Evolutionary conservation across 1,284 basidiomycete species (phyloP).

Genomic region (Rhodotorula sp.): DNA sequence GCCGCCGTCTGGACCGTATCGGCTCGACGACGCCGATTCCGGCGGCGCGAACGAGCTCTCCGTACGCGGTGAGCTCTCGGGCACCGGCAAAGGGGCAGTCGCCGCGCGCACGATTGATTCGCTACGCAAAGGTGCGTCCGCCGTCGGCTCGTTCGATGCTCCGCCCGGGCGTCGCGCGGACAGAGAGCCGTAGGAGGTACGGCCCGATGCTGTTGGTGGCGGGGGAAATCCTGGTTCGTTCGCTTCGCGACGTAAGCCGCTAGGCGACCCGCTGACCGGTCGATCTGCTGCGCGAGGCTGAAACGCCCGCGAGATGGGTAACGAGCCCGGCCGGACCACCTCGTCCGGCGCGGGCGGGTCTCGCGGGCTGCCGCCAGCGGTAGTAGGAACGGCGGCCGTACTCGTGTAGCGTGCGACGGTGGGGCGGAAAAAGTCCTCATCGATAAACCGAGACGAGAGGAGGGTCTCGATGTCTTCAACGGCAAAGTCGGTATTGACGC

Average conservation of each 20-base stretch:
- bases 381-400: not conserved
- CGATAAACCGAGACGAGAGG: slow-evolving; percentile 44
- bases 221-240: not conserved
- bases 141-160: not conserved
- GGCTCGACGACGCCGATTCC: not conserved
- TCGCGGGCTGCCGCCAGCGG: not conserved
- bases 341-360: not conserved
- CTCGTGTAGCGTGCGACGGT: slow-evolving; percentile 30
- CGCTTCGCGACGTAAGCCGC: not conserved
- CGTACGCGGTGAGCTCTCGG: not conserved
- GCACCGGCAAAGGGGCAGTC: not conserved
- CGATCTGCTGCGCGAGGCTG: not conserved
- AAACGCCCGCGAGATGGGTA: slow-evolving; percentile 18
- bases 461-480: slow-evolving; percentile 45
- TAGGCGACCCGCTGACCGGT: not conserved
- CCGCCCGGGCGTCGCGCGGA: slow-evolving; percentile 34
- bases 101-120: not conserved
- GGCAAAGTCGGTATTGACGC: slow-evolving; percentile 40
- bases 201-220: slow-evolving; percentile 2
- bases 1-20: not conserved
- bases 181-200: slow-evolving; percentile 31
- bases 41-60: too few relatives aligned
- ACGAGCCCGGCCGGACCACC: slow-evolving; percentile 21
- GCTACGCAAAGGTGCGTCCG: not conserved
- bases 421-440: slow-evolving; percentile 46